phyloP scores from a whole-genome alignment of 2,329 filamentous ascomycete genomes.

The Claviceps arundinis region DNA sequence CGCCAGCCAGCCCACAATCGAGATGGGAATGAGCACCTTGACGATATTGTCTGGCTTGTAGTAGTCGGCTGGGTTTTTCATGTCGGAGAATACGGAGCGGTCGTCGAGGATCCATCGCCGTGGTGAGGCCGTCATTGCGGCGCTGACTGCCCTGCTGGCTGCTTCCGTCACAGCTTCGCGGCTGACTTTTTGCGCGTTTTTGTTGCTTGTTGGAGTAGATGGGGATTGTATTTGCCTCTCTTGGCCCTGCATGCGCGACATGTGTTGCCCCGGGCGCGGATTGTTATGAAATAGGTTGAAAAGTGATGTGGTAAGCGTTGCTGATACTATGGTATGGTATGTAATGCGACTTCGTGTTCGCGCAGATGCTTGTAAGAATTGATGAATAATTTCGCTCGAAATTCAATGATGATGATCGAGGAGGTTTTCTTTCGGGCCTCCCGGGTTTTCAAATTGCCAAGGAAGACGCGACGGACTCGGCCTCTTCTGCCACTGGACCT shows the following conservation, averaged over 20 bases:
- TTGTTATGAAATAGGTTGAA: neutral
- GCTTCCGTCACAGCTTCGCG: neutral
- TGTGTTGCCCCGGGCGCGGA: neutral
- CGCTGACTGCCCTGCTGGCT: neutral
- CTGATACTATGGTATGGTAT: neutral
- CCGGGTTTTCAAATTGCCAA: too few relatives aligned
- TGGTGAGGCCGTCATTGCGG: neutral
- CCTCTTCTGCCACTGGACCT: too few relatives aligned
- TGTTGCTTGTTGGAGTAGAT: neutral
- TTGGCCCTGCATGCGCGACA: neutral
- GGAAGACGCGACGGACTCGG: too few relatives aligned
- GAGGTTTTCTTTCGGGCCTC: too few relatives aligned
- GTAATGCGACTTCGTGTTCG: neutral
- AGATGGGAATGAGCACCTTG: slow-evolving; percentile 12
- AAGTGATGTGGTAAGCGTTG: neutral
- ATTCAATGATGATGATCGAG: neutral
- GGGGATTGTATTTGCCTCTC: neutral
- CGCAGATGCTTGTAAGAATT: neutral
- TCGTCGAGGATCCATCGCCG: neutral
- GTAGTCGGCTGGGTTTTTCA: neutral
- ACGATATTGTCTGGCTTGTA: slow-evolving; percentile 1
- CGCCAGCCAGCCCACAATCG: slow-evolving; percentile 16
- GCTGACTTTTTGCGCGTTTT: neutral
- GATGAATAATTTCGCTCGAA: neutral
- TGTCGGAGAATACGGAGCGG: neutral